Base-by-base conservation (phyloP, 495 filamentous ascomycete species). In the Viridothelium virens region DNA sequence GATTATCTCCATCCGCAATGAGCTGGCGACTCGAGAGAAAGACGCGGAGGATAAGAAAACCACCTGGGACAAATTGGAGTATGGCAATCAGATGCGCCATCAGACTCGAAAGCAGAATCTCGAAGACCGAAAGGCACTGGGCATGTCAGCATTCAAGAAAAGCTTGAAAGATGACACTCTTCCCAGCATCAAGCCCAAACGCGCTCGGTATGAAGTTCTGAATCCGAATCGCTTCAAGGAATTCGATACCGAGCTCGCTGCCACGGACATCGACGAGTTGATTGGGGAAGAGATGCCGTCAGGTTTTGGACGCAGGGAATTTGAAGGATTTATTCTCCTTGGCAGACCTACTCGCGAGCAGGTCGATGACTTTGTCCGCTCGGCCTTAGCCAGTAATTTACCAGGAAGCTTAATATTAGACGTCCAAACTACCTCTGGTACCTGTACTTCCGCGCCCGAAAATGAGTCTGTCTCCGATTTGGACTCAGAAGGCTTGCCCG, bases 21-120 rank as follows among this genome's bases (percentile, higher is more conserved):
- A 34, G 11, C 53, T 59, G 7, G 7, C 18, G 25, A 34, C 31
- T 9, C 12, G 48, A 11, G 10, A 53, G n/a, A n/a, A 5, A 11
- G 5, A 14, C 9, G 48, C 48, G 11, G 48, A 11, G 5, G 48
- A 14, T 14, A 18, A 14, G 48, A 18, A n/a, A 9, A n/a, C 18
- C 48, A 53, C 48, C 48, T 53, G 48, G 48, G 48, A 53, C 12
- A 53, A 44, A 44, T 44, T 44, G 48, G 12, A 53, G 48, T 25
- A 14, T n/a, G n/a, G 48, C 9, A n/a, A 14, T 18, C 12, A 25
- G n/a, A 9, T 14, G 11, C 11, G 11, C 5, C n/a, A 53, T n/a
- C 11, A 14, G n/a, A 25, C 48, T 14, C 48, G n/a, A 5, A 53
- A 16, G 18, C 11, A 14, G 11, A 53, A 53, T 25, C 48, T 53